Evolutionary conservation across 192 early-diverging fungal genomes (phyloP).

Genomic region (Dispira simplex): DNA sequence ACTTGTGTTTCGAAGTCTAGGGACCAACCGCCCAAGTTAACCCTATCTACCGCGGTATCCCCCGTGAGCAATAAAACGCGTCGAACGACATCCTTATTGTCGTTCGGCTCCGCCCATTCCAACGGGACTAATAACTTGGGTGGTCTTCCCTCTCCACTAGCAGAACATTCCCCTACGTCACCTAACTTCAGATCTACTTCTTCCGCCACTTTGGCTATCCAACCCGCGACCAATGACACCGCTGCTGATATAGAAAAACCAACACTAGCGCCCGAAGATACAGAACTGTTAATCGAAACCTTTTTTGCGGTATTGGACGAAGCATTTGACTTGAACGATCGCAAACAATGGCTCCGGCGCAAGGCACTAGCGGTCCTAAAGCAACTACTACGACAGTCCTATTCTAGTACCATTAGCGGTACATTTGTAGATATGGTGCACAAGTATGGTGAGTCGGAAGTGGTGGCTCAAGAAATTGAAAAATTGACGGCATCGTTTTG

Average conservation of each 20-base stretch:
- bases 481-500: not conserved
- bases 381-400: conserved; percentile 9
- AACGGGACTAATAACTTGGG: no score
- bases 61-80: no score
- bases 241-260: not conserved
- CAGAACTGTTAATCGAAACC: conserved; percentile 10
- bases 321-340: conserved; percentile 10
- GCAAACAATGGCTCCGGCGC: conserved; percentile 11
- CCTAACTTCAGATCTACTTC: no score
- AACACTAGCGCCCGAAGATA: not conserved
- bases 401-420: not conserved
- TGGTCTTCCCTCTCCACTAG: no score
- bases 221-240: no score
- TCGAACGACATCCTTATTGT: no score
- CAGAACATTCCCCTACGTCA: no score
- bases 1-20: no score
- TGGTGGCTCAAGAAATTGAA: not conserved
- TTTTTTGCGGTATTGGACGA: conserved; percentile 11
- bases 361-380: conserved; percentile 11
- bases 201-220: no score
- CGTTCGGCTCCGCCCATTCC: no score
- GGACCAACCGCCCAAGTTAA: no score
- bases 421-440: conserved; percentile 7
- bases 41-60: no score
- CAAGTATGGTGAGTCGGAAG: not conserved